These are phyloP conservation scores for Lactarius sanguifluus DNA, from an alignment of 768 basidiomycete genomes.

Conservation along the genomic window DNA sequence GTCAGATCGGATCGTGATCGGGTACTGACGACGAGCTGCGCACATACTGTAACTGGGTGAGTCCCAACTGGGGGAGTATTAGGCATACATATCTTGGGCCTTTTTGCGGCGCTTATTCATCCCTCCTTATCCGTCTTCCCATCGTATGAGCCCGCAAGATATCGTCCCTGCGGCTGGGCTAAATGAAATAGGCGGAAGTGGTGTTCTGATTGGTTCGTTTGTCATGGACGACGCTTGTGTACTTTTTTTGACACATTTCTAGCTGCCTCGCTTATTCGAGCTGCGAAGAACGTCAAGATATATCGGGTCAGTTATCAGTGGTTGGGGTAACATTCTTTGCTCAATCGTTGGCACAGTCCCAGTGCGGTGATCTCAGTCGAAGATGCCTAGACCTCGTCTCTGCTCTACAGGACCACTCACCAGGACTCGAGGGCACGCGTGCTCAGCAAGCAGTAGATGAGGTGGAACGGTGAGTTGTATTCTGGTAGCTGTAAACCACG, in stretches of 20 bases:
- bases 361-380: constrained; percentile 23
- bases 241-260: not conserved
- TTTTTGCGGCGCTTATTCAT: not conserved
- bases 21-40: not conserved
- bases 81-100: not conserved
- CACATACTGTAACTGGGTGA: no score
- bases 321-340: not conserved
- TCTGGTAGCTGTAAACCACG: not conserved
- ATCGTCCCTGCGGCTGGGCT: constrained; percentile 13
- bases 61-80: no score
- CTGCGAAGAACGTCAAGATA: constrained; percentile 26
- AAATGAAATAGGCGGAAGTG: constrained; percentile 4
- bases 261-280: constrained; percentile 12
- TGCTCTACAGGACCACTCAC: constrained; percentile 20
- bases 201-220: constrained; percentile 20
- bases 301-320: constrained; percentile 14
- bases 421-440: constrained; percentile 22
- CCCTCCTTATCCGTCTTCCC: not conserved
- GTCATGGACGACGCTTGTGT: not conserved
- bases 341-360: constrained; percentile 14
- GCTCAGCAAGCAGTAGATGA: constrained; percentile 28
- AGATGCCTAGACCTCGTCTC: constrained; percentile 21
- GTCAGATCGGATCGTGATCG: not conserved
- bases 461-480: constrained; percentile 23
- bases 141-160: constrained; percentile 15